These are phyloP conservation scores for Curvularia sp. DNA, from an alignment of 2,329 filamentous ascomycete species.

Conservation along the genomic window DNA sequence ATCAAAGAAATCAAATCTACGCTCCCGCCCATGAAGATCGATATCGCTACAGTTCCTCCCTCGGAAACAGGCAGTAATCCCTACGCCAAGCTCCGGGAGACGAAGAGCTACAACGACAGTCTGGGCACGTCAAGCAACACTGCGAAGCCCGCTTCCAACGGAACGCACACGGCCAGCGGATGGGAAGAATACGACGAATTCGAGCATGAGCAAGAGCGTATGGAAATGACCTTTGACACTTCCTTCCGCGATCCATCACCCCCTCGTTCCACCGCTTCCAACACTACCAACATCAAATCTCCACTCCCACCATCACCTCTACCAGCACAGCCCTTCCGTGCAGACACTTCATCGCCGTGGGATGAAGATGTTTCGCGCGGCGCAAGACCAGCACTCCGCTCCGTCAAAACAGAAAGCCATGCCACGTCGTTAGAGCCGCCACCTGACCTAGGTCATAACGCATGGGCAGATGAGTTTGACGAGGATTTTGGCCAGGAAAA, in stretches of 20 bases:
- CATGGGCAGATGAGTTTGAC: constrained; percentile 57
- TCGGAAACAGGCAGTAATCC: constrained; percentile 22
- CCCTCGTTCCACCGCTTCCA: constrained; percentile 18
- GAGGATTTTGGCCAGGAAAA: constrained; percentile 56
- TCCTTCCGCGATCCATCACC: constrained; percentile 38
- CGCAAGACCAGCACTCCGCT: constrained; percentile 35
- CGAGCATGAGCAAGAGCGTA: constrained; percentile 39
- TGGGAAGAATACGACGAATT: constrained; percentile 50
- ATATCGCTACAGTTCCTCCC: constrained; percentile 37
- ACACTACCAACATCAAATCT: not conserved
- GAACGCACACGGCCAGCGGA: constrained; percentile 19
- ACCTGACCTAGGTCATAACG: constrained; percentile 50
- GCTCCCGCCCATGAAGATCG: constrained; percentile 86
- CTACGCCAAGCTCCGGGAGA: constrained; percentile 45
- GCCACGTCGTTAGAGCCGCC: not conserved
- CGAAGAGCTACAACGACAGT: constrained; percentile 53
- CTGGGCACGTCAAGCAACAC: constrained; percentile 24
- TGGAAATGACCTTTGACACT: constrained; percentile 56
- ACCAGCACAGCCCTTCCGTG: constrained; percentile 2
- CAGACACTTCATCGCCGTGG: constrained; percentile 22
- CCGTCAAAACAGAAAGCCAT: constrained; percentile 37
- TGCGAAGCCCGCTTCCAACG: constrained; percentile 25
- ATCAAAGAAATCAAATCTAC: constrained; percentile 87
- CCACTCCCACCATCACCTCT: not conserved
- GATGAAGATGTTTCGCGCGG: not conserved